phyloP scores from a whole-genome alignment of 164 flowering plant genomes.

The Magnolia officinalis region DNA sequence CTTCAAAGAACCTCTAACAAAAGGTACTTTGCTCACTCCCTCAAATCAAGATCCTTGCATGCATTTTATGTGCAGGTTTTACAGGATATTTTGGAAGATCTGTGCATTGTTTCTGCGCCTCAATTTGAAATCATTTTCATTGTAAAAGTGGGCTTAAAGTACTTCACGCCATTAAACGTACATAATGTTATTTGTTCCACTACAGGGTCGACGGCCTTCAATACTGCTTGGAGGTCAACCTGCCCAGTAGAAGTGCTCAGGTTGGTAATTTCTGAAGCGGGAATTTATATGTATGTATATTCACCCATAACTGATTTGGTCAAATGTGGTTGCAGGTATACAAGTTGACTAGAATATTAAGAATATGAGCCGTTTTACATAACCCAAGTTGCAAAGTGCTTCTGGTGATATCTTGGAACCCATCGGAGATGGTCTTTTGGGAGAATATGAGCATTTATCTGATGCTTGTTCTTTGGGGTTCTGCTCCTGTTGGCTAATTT shows the following conservation, averaged over 20 bases:
- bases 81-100: neutral
- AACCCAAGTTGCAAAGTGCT: neutral
- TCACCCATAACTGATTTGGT: neutral
- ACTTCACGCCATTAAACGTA: too few relatives aligned
- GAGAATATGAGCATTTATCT: too few relatives aligned
- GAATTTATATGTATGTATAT: neutral
- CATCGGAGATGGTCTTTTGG: neutral
- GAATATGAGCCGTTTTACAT: constrained; percentile 4
- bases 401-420: neutral
- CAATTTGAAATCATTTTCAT: too few relatives aligned
- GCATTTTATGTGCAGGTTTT: neutral
- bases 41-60: neutral
- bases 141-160: too few relatives aligned
- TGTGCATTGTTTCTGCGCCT: neutral
- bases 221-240: constrained; percentile 8
- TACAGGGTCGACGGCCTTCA: constrained; percentile 10
- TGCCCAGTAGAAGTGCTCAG: constrained; percentile 16
- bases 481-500: too few relatives aligned
- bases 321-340: constrained; percentile 5
- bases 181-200: neutral
- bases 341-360: constrained; percentile 6
- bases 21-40: constrained; percentile 1
- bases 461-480: too few relatives aligned
- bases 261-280: neutral
- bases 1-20: constrained; percentile 13